Percentiles rank a stretch among this genome's conserved stretches.
Evolutionary conservation across 179 eudicot genomes (phyloP).

Genomic region (Silene coronaria): DNA sequence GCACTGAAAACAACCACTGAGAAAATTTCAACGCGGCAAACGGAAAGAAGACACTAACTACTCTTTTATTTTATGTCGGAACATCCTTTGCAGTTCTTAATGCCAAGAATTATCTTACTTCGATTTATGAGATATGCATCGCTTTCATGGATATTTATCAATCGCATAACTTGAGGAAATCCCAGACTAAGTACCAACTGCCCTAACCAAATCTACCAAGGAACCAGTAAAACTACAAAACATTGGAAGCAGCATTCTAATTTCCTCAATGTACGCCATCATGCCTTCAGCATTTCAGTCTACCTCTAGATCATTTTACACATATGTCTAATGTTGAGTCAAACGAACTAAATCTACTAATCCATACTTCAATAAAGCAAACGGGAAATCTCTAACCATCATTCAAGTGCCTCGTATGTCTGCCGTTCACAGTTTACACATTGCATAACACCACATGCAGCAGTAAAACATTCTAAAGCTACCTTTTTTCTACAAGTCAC

Average conservation of each 20-base stretch:
- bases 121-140: not conserved
- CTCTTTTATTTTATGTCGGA: not conserved
- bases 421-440: not conserved
- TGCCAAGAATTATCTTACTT: not conserved
- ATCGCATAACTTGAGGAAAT: not conserved
- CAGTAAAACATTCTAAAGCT: not conserved
- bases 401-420: not conserved
- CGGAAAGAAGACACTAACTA: not conserved
- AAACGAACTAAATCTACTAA: too few relatives aligned
- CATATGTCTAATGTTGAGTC: too few relatives aligned
- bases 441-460: not conserved
- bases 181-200: too few relatives aligned
- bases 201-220: not conserved
- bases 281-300: too few relatives aligned
- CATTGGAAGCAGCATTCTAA: too few relatives aligned
- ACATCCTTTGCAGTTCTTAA: slow-evolving; percentile 1
- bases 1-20: not conserved
- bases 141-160: not conserved
- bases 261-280: too few relatives aligned
- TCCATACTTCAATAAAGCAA: too few relatives aligned
- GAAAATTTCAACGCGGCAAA: not conserved
- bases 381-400: too few relatives aligned
- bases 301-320: too few relatives aligned
- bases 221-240: too few relatives aligned
- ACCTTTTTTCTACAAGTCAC: not conserved